phyloP scores from a whole-genome alignment of 2,329 filamentous ascomycete species.

The Colletotrichum musae region DNA sequence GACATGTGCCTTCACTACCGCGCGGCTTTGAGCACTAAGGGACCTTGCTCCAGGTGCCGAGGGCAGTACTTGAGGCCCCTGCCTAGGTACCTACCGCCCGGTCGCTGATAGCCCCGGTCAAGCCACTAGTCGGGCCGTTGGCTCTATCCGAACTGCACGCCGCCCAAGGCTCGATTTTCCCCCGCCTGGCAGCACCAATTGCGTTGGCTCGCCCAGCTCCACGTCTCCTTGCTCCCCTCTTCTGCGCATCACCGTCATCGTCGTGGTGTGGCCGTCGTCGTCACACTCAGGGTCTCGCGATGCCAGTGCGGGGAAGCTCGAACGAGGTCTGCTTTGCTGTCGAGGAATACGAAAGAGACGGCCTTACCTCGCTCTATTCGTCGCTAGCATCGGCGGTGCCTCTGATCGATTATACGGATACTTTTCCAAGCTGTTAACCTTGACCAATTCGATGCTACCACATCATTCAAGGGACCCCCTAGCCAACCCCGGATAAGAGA shows the following conservation, averaged over 20 bases:
- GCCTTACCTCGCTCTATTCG: slow-evolving; percentile 35
- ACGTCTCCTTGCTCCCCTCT: neutral
- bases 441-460: slow-evolving; percentile 21
- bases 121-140: slow-evolving; percentile 41
- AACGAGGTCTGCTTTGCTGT: neutral
- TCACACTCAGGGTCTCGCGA: slow-evolving; percentile 9
- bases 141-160: slow-evolving; percentile 7
- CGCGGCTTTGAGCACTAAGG: too few species aligned
- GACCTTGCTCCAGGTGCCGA: too few species aligned
- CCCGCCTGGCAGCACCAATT: slow-evolving; percentile 25
- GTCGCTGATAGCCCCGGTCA: slow-evolving; percentile 21
- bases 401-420: slow-evolving; percentile 18
- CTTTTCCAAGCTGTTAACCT: slow-evolving; percentile 22
- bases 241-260: neutral
- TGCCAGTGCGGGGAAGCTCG: slow-evolving; percentile 26
- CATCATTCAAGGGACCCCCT: slow-evolving; percentile 16
- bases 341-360: slow-evolving; percentile 8
- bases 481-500: slow-evolving; percentile 23
- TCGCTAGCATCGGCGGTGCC: slow-evolving; percentile 25
- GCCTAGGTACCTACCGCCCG: too few species aligned
- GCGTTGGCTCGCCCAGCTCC: neutral
- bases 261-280: slow-evolving; percentile 24
- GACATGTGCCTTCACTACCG: too few species aligned
- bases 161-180: slow-evolving; percentile 3
- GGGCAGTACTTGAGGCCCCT: too few species aligned